Conservation (phyloP, 352 stramenopile species). For the Phytophthora foliorum region DNA sequence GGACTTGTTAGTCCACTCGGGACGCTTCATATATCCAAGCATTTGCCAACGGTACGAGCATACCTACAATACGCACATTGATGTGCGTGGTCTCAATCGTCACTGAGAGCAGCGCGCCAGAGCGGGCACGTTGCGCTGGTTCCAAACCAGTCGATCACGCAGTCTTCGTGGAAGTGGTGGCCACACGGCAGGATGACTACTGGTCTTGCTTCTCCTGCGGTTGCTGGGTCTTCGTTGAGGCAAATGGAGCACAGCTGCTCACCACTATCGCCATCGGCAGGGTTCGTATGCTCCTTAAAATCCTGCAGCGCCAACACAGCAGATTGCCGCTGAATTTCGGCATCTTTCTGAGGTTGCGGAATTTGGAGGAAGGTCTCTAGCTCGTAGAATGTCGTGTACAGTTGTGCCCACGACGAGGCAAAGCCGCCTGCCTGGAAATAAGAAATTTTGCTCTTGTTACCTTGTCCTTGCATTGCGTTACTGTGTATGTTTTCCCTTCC, state of each 20-base stretch:
- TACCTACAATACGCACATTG: too few species aligned
- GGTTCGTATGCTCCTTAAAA: constrained; percentile 24
- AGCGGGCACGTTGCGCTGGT: constrained; percentile 66
- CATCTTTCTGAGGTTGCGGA: constrained; percentile 54
- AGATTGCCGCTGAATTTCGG: constrained; percentile 46
- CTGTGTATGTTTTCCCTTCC: too few species aligned
- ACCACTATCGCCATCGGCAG: constrained; percentile 7
- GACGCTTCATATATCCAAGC: too few species aligned
- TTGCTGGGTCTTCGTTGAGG: constrained; percentile 46
- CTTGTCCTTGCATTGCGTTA: too few species aligned
- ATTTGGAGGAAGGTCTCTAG: constrained; percentile 62
- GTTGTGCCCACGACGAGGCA: constrained; percentile 21
- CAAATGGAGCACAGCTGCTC: constrained; percentile 58
- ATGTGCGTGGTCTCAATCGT: neutral
- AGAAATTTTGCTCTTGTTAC: too few species aligned
- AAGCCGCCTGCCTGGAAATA: constrained; percentile 32
- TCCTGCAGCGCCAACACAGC: constrained; percentile 65
- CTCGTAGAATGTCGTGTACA: constrained; percentile 44
- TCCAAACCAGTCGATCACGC: constrained; percentile 77
- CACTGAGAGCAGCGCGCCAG: constrained; percentile 45
- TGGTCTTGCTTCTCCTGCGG: constrained; percentile 33
- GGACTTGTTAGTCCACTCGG: neutral
- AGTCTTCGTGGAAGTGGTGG: constrained; percentile 80
- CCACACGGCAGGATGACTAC: constrained; percentile 56
- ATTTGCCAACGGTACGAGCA: too few species aligned